A percentile compares a stretch with the other conserved stretches of the same genome.
Conservation (phyloP, 139 green algal genomes). For the Pleodorina starrii region DNA sequence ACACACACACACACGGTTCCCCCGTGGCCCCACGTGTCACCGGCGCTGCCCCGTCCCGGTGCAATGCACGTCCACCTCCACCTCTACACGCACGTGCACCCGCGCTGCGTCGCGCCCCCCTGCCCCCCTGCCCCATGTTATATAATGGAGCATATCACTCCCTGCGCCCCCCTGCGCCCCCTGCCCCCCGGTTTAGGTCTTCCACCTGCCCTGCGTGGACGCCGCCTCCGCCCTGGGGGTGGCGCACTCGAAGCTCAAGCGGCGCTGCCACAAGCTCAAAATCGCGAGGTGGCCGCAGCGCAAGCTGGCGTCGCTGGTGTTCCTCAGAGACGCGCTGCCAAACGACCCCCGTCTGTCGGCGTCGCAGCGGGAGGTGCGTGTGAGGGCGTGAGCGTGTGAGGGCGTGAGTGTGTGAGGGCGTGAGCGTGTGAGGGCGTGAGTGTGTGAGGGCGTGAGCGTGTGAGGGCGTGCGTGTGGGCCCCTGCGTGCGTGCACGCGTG, state of each 20-base stretch:
- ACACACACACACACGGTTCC: background rate
- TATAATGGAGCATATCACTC: background rate
- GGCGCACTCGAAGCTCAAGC: constrained; percentile 43
- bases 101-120: background rate
- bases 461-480: too few relatives aligned
- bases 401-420: too few relatives aligned
- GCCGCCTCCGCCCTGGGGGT: constrained; percentile 19
- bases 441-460: too few relatives aligned
- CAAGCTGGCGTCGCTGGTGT: constrained; percentile 45
- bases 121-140: background rate
- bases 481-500: background rate
- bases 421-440: too few relatives aligned
- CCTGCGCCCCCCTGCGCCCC: background rate
- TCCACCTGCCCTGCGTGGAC: constrained; percentile 45
- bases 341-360: constrained; percentile 39
- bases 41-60: background rate
- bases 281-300: constrained; percentile 40
- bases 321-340: constrained; percentile 22
- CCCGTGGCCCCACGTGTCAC: background rate
- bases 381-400: too few relatives aligned
- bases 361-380: constrained; percentile 22
- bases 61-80: background rate
- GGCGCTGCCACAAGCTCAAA: constrained; percentile 45
- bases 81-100: background rate
- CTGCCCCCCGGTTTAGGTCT: background rate